Percentiles rank a stretch among this genome's conserved stretches.
Evolutionary conservation across 495 filamentous ascomycete species (phyloP).

Genomic region (Trichoderma gamsii): DNA sequence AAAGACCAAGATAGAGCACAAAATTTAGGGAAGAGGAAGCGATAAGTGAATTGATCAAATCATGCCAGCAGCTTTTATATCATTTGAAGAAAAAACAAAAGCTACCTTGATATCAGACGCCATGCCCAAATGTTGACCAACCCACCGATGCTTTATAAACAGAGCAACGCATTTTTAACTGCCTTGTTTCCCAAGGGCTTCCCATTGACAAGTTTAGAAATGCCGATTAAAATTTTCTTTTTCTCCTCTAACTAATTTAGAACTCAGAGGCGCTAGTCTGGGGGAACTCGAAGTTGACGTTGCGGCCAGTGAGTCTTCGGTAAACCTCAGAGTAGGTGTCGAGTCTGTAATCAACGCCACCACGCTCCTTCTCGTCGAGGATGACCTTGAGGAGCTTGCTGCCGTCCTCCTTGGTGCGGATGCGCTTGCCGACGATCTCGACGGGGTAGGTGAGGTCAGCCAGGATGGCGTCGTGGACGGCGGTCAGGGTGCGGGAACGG

Average conservation of each 20-base stretch:
- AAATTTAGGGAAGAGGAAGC: neutral
- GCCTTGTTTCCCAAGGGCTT: neutral
- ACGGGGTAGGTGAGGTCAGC: slow-evolving; percentile 96
- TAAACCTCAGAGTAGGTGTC: slow-evolving; percentile 99
- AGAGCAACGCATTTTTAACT: slow-evolving; percentile 5
- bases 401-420: slow-evolving; percentile 93
- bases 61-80: slow-evolving; percentile 14
- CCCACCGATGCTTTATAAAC: slow-evolving; percentile 6
- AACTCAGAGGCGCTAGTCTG: slow-evolving; percentile 70
- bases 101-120: slow-evolving; percentile 14
- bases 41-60: slow-evolving; percentile 14
- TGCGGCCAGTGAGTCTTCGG: slow-evolving; percentile 87
- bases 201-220: neutral
- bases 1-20: neutral
- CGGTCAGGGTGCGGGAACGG: slow-evolving; percentile 91
- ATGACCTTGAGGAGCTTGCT: slow-evolving; percentile 96
- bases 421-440: slow-evolving; percentile 98
- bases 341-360: slow-evolving; percentile 94
- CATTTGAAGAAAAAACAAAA: slow-evolving; percentile 2
- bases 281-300: slow-evolving; percentile 96
- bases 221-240: slow-evolving; percentile 2
- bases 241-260: slow-evolving; percentile 42
- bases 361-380: slow-evolving; percentile 98
- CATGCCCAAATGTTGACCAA: slow-evolving; percentile 13
- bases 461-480: slow-evolving; percentile 96